These are phyloP conservation scores for Rhododendron kiyosumense DNA, from an alignment of 148 eudicot genomes.

Conservation along the genomic window DNA sequence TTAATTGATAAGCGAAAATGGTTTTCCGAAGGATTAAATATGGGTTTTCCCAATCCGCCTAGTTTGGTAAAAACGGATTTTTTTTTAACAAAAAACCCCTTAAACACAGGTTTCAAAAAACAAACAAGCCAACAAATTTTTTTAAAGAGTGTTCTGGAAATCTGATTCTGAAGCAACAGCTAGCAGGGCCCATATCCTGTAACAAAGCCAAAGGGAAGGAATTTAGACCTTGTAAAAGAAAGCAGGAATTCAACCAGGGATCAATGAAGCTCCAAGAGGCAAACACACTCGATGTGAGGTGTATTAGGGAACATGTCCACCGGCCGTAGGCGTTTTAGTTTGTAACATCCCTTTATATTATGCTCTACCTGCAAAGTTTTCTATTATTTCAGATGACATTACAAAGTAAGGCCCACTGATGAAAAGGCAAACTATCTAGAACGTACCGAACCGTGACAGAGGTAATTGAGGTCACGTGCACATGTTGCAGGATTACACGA, in stretches of 20 bases:
- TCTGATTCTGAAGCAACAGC: background rate
- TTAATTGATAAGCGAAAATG: background rate
- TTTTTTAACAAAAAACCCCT: background rate
- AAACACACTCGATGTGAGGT: slow-evolving; percentile 96
- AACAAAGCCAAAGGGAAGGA: background rate
- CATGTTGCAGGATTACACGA: slow-evolving; percentile 99
- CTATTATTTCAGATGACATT: background rate
- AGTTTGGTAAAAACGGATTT: background rate
- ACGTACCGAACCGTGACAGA: slow-evolving; percentile 88
- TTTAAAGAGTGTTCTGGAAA: background rate
- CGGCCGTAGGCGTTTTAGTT: slow-evolving; percentile 65
- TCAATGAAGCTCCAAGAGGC: slow-evolving; percentile 66
- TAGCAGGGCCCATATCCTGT: too few species aligned
- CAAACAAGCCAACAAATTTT: background rate
- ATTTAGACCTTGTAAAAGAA: background rate
- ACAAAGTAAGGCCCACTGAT: background rate
- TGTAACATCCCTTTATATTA: slow-evolving; percentile 73
- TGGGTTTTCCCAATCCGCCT: background rate
- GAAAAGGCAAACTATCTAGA: background rate
- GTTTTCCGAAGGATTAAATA: background rate
- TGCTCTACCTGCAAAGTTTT: slow-evolving; percentile 53
- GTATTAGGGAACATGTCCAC: slow-evolving; percentile 99
- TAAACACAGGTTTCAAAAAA: background rate
- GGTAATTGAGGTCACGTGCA: slow-evolving; percentile 95
- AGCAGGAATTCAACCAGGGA: background rate